Evolutionary conservation across 2,329 filamentous ascomycete genomes (phyloP).

Genomic region (Tympanopsis confertula): DNA sequence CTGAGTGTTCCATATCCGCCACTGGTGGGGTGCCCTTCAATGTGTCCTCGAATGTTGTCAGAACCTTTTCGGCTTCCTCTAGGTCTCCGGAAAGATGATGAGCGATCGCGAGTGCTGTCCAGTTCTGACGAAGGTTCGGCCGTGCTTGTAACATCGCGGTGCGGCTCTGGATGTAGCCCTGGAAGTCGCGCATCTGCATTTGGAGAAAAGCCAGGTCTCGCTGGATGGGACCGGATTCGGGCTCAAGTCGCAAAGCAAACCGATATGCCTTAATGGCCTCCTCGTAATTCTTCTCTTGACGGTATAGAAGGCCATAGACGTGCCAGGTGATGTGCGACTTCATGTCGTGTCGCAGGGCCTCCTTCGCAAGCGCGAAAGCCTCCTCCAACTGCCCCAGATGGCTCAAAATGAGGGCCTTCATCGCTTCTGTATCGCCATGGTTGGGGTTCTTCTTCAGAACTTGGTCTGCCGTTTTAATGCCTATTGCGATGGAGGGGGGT

Average conservation of each 20-base stretch:
- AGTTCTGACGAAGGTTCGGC: constrained; percentile 76
- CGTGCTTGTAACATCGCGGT: constrained; percentile 76
- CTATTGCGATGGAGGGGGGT: no score
- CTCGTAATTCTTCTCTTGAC: constrained; percentile 92
- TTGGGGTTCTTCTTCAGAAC: constrained; percentile 89
- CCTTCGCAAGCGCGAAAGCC: constrained; percentile 84
- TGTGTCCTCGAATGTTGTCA: constrained; percentile 87
- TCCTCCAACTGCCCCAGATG: constrained; percentile 84
- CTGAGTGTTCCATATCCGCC: constrained; percentile 80
- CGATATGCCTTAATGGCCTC: constrained; percentile 99
- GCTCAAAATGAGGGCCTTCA: constrained; percentile 97
- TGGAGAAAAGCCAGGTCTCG: constrained; percentile 87
- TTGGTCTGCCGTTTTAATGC: constrained; percentile 82
- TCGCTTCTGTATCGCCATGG: constrained; percentile 95
- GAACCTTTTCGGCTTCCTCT: constrained; percentile 74
- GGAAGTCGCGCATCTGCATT: constrained; percentile 91
- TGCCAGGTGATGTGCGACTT: constrained; percentile 99
- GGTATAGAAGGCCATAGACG: constrained; percentile 89
- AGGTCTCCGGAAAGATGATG: constrained; percentile 83
- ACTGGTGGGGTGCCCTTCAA: constrained; percentile 69
- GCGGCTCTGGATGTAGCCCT: constrained; percentile 83
- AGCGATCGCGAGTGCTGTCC: constrained; percentile 92
- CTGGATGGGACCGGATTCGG: constrained; percentile 88
- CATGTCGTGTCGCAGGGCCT: constrained; percentile 90
- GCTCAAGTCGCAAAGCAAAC: constrained; percentile 82